Evolutionary conservation across 2,329 filamentous ascomycete species (phyloP).

Genomic region (Microsporum ferrugineum): DNA sequence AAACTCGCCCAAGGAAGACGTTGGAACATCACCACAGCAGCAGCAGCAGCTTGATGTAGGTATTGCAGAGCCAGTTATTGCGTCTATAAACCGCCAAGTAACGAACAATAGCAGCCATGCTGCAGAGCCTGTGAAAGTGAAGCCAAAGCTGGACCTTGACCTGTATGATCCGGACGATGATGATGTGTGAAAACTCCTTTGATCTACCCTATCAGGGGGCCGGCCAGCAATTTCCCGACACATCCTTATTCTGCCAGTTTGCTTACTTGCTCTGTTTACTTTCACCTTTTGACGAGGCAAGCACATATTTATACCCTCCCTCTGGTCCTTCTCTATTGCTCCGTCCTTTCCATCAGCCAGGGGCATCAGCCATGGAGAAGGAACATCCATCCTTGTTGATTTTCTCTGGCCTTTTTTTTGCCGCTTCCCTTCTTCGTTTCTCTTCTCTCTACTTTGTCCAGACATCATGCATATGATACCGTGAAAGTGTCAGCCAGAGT

Average conservation of each 20-base stretch:
- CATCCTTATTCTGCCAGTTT: background rate
- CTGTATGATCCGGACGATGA: conserved; percentile 37
- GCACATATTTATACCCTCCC: background rate
- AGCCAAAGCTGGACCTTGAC: conserved; percentile 34
- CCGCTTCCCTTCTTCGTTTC: background rate
- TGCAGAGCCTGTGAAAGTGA: conserved; percentile 21
- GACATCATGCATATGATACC: background rate
- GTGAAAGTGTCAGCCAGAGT: background rate
- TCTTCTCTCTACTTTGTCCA: background rate
- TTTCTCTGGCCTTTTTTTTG: background rate
- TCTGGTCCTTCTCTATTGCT: background rate
- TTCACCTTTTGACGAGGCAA: background rate
- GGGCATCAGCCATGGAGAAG: background rate
- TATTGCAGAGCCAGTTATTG: background rate
- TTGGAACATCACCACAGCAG: background rate
- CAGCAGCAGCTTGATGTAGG: background rate
- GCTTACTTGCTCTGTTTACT: background rate
- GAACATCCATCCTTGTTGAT: background rate
- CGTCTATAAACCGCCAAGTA: conserved; percentile 14
- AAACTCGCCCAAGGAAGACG: background rate
- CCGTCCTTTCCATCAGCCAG: background rate
- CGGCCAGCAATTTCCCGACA: background rate
- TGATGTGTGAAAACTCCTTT: conserved; percentile 19
- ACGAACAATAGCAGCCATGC: conserved; percentile 14
- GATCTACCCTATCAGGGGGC: background rate